phyloP scores from a whole-genome alignment of 257 asterid species.

The Jacaranda mimosifolia region DNA sequence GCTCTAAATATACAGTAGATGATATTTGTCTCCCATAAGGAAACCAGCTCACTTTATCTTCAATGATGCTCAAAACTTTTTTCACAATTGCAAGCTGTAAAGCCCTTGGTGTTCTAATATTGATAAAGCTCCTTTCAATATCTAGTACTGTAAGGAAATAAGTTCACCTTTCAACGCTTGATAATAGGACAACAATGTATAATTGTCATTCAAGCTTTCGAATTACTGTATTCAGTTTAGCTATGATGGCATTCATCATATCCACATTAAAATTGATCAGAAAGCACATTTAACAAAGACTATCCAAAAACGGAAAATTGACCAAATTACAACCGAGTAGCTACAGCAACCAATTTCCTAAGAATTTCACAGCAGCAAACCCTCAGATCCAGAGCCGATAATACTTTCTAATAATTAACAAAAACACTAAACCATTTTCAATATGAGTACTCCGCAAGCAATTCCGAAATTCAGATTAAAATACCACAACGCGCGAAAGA shows the following conservation, averaged over 20 bases:
- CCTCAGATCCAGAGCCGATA: neutral
- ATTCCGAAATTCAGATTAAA: constrained; percentile 13
- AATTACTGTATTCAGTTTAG: too few species aligned
- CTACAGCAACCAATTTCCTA: too few species aligned
- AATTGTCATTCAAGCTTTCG: too few species aligned
- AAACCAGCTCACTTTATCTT: neutral
- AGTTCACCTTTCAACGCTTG: too few species aligned
- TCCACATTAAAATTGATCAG: neutral
- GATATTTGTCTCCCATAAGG: neutral
- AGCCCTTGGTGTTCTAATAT: neutral
- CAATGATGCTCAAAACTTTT: neutral
- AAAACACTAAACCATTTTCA: neutral
- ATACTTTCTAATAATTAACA: neutral
- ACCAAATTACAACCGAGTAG: too few species aligned
- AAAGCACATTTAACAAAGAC: neutral
- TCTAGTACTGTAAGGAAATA: neutral
- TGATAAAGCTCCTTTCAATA: neutral
- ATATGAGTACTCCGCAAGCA: neutral
- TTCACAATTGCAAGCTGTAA: neutral
- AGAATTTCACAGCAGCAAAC: constrained; percentile 19
- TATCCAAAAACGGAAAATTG: neutral
- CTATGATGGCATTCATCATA: neutral
- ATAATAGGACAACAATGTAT: neutral
- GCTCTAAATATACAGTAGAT: neutral
- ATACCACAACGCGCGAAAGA: neutral